Evolutionary conservation across 257 asterid genomes (phyloP), one percentile per base, ranked within the genome.

Genomic region (Galeopsis tetrahit): DNA sequence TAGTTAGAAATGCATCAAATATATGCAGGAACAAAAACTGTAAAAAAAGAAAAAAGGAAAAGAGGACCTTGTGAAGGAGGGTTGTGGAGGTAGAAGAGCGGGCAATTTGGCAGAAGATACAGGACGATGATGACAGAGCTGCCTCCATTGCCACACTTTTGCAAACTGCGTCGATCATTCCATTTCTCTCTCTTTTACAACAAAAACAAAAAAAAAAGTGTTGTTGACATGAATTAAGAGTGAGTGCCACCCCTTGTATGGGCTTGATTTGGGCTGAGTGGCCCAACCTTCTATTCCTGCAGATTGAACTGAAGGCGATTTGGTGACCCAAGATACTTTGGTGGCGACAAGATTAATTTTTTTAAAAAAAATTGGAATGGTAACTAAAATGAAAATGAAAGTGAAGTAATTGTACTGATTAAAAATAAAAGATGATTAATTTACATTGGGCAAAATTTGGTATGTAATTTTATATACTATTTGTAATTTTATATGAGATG

Each of bases 51-150:
- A 56, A 56, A 13, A 15, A 15, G 5, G 17, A 53, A 59, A 13
- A 13, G 33, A n/a, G n/a, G 59, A 88, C 96, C 69, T 87, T 75
- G 76, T 87, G 92, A 31, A 90, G 94, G 70, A 88, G 88, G 74
- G 80, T 53, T 53, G 88, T 75, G 68, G 92, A 78, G 76, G 94
- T 70, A 61, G 92, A 77, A 69, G 87, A 72, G 49, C 78, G 77
- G 52, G 94, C 92, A 66, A 92, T 88, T 76, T 83, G 85, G 84
- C 98, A 92, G 73, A 92, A 92, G 77, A 84, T 76, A 76, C 98
- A 92, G 61, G 90, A 68, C 34, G 87, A 61, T 15, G 87, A 61
- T 15, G 87, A 65, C 1, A 78, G 1, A 14, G 79, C 65, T 51
- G 79, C 82, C 43, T 83, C 84, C 88, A 81, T 84, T 63, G 76